Base-by-base conservation (phyloP, 768 basidiomycete genomes). In the Boletus rubroflammeus region DNA sequence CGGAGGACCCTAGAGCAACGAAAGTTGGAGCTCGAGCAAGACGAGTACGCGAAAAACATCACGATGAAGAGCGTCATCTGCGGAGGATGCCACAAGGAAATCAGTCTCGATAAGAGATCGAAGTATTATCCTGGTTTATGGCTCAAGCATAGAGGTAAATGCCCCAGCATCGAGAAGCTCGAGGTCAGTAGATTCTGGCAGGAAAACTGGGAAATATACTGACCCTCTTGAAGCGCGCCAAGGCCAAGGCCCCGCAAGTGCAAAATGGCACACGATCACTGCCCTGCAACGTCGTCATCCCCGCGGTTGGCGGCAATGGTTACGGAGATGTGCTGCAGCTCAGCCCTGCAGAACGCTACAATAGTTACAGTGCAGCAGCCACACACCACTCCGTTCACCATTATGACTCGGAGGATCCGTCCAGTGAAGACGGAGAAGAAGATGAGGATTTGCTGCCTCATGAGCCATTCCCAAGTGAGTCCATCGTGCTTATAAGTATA, bases 111-210 rank as follows among this genome's bases (percentile, higher is more conserved):
- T 43, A 70, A 69, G 50, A 51, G 72, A 40, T 70, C 65, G 3
- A 48, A 55, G 25, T 74, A 74, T 57, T 74, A 73, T 39, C 70
- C 72, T 15, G 72, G 72, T 7, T 38, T 73, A 8, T 73, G 72
- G 72, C 35, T 46, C 47, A 73, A 73, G 54, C 72, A 73, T 50
- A 63, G 51, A 39, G 26, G 53, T 3, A 72, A 72, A 53, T 73
- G 73, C 36, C 60, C 56, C 25, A 19, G 47, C 26, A 55, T 70
- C 38, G 55, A 57, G 42, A 60, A 55, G 35, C 50, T 63, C 2
- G 60, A 71, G 63, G 69, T 72, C 15, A 65, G 71, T 54, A 14
- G 17, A 15, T 15, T 23, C 43, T 6, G 14, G 9, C 29, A 25
- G 19, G 39, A 19, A 50, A 41, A 39, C n/a, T 2, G 31, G 34